Percentiles rank a stretch among this genome's conserved stretches.
Conservation (phyloP, 345 rosid species). For the Conringia planisiliqua region DNA sequence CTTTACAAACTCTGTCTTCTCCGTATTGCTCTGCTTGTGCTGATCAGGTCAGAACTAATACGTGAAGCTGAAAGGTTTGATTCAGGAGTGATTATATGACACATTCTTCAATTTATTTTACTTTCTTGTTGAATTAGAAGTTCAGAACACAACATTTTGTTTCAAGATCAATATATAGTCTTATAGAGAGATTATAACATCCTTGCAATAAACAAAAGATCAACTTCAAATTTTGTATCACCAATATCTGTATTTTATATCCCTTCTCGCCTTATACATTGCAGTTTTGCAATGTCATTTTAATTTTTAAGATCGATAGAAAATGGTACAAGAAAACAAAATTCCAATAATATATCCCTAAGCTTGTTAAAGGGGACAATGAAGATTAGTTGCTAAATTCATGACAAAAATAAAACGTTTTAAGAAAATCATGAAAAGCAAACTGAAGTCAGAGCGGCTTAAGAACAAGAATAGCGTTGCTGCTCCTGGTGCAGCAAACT, state of each 20-base stretch:
- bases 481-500: constrained; percentile 39
- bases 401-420: background rate
- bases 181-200: background rate
- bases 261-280: too few relatives aligned
- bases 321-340: background rate
- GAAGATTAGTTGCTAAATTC: background rate
- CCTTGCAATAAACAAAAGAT: background rate
- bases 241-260: background rate
- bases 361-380: background rate
- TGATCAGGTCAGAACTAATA: background rate
- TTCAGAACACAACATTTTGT: background rate
- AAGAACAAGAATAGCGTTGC: constrained; percentile 35
- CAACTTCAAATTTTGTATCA: background rate
- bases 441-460: constrained; percentile 21
- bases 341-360: background rate
- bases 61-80: background rate
- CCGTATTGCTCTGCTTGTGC: background rate
- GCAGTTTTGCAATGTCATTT: background rate
- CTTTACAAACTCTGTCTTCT: background rate
- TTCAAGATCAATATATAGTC: background rate
- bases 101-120: background rate
- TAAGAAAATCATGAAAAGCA: background rate
- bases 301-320: background rate
- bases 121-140: background rate
- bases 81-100: background rate